Evolutionary conservation across 2,329 filamentous ascomycete genomes (phyloP).

Genomic region (Pseudogymnoascus sp.): DNA sequence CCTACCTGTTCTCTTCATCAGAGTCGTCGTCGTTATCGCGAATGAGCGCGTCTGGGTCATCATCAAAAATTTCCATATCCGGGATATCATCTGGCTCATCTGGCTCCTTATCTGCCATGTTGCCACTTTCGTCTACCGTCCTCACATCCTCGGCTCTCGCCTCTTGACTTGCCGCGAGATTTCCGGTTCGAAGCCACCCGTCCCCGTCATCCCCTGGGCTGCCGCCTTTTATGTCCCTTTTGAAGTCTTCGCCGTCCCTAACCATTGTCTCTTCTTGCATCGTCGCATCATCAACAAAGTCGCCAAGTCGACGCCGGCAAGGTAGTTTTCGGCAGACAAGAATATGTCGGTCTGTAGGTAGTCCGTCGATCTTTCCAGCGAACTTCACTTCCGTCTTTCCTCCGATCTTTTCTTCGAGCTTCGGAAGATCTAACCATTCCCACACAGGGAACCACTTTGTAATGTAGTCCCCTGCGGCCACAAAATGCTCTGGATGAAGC

Average conservation of each 20-base stretch:
- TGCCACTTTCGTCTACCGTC: slow-evolving; percentile 82
- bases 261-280: slow-evolving; percentile 74
- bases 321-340: slow-evolving; percentile 91
- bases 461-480: slow-evolving; percentile 91
- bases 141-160: slow-evolving; percentile 71
- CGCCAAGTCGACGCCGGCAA: slow-evolving; percentile 82
- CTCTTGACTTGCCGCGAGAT: slow-evolving; percentile 64
- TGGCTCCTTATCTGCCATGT: slow-evolving; percentile 59
- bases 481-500: slow-evolving; percentile 95
- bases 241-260: slow-evolving; percentile 61
- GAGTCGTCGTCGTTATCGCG: too few species aligned
- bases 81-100: slow-evolving; percentile 78
- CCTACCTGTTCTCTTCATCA: slow-evolving; percentile 43
- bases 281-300: slow-evolving; percentile 56
- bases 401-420: too few species aligned
- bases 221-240: slow-evolving; percentile 35
- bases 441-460: too few species aligned
- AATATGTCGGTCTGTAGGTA: slow-evolving; percentile 50
- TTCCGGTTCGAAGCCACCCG: slow-evolving; percentile 86
- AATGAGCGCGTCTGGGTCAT: slow-evolving; percentile 93
- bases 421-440: too few species aligned
- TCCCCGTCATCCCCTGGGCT: slow-evolving; percentile 59
- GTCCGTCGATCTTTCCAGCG: too few species aligned
- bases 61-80: slow-evolving; percentile 63
- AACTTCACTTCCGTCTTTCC: too few species aligned